These are phyloP conservation scores for Stagonosporopsis vannaccii DNA, from an alignment of 2,329 filamentous ascomycete genomes.

Conservation along the genomic window DNA sequence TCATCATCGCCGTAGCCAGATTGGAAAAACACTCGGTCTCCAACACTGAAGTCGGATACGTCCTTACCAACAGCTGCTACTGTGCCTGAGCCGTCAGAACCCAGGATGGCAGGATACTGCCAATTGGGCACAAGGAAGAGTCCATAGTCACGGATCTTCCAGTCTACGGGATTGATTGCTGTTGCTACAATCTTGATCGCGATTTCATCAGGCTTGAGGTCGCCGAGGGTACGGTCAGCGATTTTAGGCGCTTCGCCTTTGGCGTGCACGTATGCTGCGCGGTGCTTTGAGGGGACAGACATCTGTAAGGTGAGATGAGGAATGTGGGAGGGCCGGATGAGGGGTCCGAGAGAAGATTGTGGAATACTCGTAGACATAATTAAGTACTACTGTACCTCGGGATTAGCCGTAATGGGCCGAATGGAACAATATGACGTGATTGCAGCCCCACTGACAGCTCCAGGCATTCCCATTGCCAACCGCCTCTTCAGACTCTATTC, in stretches of 20 bases:
- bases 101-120: conserved; percentile 53
- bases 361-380: not conserved
- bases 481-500: too few species aligned
- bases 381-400: not conserved
- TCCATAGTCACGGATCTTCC: conserved; percentile 52
- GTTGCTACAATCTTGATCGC: conserved; percentile 58
- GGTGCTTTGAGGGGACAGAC: conserved; percentile 3
- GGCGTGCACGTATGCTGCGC: conserved; percentile 2
- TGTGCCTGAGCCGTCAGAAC: conserved; percentile 55
- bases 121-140: conserved; percentile 46
- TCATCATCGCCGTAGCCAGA: conserved; percentile 29
- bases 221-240: conserved; percentile 51
- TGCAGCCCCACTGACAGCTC: not conserved
- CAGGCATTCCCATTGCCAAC: too few species aligned
- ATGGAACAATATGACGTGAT: not conserved
- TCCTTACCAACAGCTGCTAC: conserved; percentile 53
- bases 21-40: conserved; percentile 43
- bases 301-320: not conserved
- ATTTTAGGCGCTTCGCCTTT: conserved; percentile 8
- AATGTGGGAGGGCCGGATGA: too few species aligned
- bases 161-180: conserved; percentile 59
- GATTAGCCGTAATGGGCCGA: not conserved
- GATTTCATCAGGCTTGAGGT: conserved; percentile 56
- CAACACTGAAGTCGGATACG: conserved; percentile 37
- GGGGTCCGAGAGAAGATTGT: not conserved